Conservation (phyloP, 2,329 filamentous ascomycete species). For the Fusarium sp. region DNA sequence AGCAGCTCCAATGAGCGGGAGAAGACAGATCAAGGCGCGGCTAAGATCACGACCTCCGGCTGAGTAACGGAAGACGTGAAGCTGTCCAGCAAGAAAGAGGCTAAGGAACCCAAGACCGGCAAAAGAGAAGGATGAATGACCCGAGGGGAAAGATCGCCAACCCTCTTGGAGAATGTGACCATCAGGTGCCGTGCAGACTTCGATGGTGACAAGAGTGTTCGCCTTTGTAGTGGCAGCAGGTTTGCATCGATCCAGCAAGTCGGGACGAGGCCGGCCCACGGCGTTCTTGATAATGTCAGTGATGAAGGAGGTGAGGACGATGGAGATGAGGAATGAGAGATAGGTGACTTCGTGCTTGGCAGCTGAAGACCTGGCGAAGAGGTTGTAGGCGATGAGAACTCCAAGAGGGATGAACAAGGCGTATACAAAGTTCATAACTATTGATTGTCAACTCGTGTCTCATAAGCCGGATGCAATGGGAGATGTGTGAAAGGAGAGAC, state of each 20-base stretch:
- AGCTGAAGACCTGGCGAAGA: constrained; percentile 65
- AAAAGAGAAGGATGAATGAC: constrained; percentile 81
- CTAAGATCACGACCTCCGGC: constrained; percentile 60
- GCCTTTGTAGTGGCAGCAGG: constrained; percentile 62
- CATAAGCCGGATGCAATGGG: background rate
- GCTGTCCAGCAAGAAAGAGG: constrained; percentile 72
- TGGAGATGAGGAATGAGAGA: constrained; percentile 77
- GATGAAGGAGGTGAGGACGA: constrained; percentile 80
- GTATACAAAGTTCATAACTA: constrained; percentile 79
- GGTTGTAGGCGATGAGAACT: constrained; percentile 71
- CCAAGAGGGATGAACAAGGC: constrained; percentile 74
- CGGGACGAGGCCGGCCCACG: constrained; percentile 74
- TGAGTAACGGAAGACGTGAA: constrained; percentile 62
- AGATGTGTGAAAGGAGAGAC: constrained; percentile 43
- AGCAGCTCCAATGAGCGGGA: constrained; percentile 67
- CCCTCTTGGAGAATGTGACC: constrained; percentile 78
- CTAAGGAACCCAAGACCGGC: constrained; percentile 77
- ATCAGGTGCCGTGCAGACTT: constrained; percentile 75
- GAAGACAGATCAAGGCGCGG: constrained; percentile 63
- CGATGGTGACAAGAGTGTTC: constrained; percentile 65
- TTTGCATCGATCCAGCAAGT: constrained; percentile 77
- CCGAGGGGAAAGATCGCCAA: constrained; percentile 83
- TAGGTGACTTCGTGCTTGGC: constrained; percentile 88
- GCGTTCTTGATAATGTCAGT: constrained; percentile 93
- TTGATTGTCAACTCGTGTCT: constrained; percentile 4